phyloP scores from a whole-genome alignment of 2,329 filamentous ascomycete species.

The Stagonosporopsis cucurbitacearum region DNA sequence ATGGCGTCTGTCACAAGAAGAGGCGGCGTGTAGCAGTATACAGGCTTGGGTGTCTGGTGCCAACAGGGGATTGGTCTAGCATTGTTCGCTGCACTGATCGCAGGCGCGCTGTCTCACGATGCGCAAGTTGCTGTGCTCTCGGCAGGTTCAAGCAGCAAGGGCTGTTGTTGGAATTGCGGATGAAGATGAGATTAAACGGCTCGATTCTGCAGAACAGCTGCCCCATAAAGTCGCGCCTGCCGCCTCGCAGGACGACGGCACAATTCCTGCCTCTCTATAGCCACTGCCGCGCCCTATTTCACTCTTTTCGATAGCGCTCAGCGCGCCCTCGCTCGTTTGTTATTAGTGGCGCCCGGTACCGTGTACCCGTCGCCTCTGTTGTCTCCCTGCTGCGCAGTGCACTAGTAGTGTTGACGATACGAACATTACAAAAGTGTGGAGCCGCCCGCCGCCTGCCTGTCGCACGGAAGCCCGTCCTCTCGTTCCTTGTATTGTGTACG shows the following conservation, averaged over 20 bases:
- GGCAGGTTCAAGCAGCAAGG: constrained; percentile 1
- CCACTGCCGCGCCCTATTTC: background rate
- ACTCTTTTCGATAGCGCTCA: constrained; percentile 13
- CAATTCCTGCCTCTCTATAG: background rate
- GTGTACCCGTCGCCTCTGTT: constrained; percentile 9
- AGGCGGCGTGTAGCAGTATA: constrained; percentile 11
- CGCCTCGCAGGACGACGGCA: background rate
- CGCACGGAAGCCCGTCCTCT: constrained; percentile 7
- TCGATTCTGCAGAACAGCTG: background rate
- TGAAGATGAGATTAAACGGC: constrained; percentile 17
- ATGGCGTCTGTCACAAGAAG: constrained; percentile 11
- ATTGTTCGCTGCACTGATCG: background rate
- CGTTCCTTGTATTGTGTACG: constrained; percentile 10
- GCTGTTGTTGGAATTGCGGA: constrained; percentile 10
- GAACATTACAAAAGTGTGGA: constrained; percentile 12
- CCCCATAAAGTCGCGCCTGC: constrained; percentile 8
- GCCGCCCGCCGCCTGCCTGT: background rate
- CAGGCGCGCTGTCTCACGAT: constrained; percentile 6
- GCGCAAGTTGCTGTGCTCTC: background rate
- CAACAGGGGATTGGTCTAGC: too few species aligned
- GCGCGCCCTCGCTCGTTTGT: constrained; percentile 12
- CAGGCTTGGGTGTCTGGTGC: constrained; percentile 5
- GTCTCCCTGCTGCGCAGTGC: constrained; percentile 11
- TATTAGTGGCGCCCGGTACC: constrained; percentile 10
- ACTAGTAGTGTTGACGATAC: constrained; percentile 16